These are phyloP conservation scores for Talaromyces sp. DNA, from an alignment of 2,329 filamentous ascomycete species.

Conservation along the genomic window DNA sequence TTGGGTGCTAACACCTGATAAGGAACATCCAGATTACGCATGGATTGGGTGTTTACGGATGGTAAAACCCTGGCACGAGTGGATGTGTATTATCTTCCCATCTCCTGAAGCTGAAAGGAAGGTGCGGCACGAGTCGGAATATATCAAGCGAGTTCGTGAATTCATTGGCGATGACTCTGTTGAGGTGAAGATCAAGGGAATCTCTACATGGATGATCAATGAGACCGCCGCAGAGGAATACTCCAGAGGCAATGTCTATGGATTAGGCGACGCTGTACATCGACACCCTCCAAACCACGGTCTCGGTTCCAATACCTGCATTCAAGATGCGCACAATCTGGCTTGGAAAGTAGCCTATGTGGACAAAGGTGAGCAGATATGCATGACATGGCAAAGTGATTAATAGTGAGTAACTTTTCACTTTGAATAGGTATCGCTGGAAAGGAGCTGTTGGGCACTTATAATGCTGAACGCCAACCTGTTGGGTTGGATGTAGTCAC, in stretches of 20 bases:
- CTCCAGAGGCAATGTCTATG: slow-evolving; percentile 48
- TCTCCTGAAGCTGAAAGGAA: no score
- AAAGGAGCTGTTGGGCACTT: slow-evolving; percentile 36
- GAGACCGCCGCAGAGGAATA: slow-evolving; percentile 57
- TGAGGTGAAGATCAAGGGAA: slow-evolving; percentile 45
- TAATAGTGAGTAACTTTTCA: no score
- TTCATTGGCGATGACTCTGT: slow-evolving; percentile 52
- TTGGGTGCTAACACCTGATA: slow-evolving; percentile 54
- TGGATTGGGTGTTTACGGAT: slow-evolving; percentile 51
- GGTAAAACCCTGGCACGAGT: slow-evolving; percentile 61
- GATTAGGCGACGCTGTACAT: slow-evolving; percentile 57
- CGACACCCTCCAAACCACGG: slow-evolving; percentile 56
- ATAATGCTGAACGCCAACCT: slow-evolving; percentile 45
- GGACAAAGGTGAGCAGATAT: slow-evolving; percentile 18
- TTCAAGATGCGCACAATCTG: slow-evolving; percentile 53
- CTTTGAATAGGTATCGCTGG: slow-evolving; percentile 8
- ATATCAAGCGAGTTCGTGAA: slow-evolving; percentile 41
- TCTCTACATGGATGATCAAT: slow-evolving; percentile 57
- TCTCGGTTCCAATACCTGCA: slow-evolving; percentile 55
- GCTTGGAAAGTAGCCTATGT: slow-evolving; percentile 54
- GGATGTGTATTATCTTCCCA: slow-evolving; percentile 24
- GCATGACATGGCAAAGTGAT: no score
- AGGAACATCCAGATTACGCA: slow-evolving; percentile 47
- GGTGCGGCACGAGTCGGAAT: slow-evolving; percentile 49
- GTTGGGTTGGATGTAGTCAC: slow-evolving; percentile 46